Evolutionary conservation across 2,329 filamentous ascomycete species (phyloP).

Genomic region (Ophiostoma fasciatum): DNA sequence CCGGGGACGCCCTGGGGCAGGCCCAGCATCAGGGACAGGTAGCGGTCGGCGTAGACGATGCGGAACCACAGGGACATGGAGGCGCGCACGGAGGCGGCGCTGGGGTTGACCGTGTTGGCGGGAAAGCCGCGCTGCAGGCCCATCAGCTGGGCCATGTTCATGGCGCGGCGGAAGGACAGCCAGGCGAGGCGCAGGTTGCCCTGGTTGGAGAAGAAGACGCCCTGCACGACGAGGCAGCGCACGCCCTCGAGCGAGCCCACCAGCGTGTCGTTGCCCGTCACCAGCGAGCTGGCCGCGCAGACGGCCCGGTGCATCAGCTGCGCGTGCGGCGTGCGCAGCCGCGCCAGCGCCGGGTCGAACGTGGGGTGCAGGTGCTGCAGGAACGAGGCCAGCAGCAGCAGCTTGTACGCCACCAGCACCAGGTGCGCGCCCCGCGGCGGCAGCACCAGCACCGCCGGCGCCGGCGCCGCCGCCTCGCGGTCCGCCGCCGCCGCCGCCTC

Average conservation of each 20-base stretch:
- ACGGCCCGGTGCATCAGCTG: conserved; percentile 4
- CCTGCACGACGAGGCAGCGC: conserved; percentile 33
- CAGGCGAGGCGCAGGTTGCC: conserved; percentile 32
- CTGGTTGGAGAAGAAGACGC: conserved; percentile 28
- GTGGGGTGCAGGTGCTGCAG: conserved; percentile 15
- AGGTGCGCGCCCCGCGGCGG: conserved; percentile 14
- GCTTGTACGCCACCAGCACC: conserved; percentile 19
- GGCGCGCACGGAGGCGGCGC: conserved; percentile 15
- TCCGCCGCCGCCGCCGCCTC: neutral
- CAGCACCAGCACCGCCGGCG: conserved; percentile 1
- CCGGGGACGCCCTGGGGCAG: conserved; percentile 23
- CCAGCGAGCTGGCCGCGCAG: conserved; percentile 13
- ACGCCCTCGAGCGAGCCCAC: conserved; percentile 31
- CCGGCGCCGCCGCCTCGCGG: no score
- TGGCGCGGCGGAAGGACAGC: conserved; percentile 28
- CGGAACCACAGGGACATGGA: conserved; percentile 29
- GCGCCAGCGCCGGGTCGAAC: conserved; percentile 3
- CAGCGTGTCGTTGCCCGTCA: conserved; percentile 32
- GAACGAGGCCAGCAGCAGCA: conserved; percentile 19
- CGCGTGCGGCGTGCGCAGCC: conserved; percentile 1
- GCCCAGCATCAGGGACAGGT: conserved; percentile 33
- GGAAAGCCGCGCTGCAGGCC: conserved; percentile 6
- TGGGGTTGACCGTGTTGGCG: conserved; percentile 11
- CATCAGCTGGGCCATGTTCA: conserved; percentile 17
- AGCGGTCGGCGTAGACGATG: conserved; percentile 29